Conservation (phyloP, 169 alveolate genomes). For the Sarcocystis neurona region DNA sequence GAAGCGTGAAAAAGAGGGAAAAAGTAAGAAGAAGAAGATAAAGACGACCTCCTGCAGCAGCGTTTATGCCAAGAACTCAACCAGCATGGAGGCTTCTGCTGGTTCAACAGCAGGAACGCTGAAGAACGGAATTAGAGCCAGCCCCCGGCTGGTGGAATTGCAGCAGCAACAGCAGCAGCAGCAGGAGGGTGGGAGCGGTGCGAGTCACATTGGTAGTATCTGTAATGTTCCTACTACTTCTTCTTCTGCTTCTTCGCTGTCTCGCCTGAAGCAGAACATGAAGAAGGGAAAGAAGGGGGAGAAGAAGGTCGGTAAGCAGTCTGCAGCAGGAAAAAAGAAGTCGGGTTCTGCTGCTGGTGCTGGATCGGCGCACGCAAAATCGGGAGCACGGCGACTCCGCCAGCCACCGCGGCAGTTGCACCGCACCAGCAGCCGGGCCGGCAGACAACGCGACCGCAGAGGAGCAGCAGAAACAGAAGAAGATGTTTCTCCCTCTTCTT, state of each 20-base stretch:
- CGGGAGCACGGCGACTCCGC: not conserved
- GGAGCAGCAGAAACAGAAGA: not conserved
- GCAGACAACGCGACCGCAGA: not conserved
- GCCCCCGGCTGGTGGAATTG: not conserved
- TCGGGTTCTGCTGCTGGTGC: not conserved
- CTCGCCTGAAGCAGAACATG: slow-evolving; percentile 39
- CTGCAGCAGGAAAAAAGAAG: not conserved
- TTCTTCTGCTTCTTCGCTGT: not conserved
- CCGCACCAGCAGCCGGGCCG: not conserved
- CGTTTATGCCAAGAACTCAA: too few species aligned
- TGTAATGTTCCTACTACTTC: not conserved
- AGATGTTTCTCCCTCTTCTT: not conserved
- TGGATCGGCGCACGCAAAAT: too few species aligned
- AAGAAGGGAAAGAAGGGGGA: slow-evolving; percentile 47
- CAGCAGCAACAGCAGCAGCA: not conserved
- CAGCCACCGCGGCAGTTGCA: not conserved
- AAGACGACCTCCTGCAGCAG: too few species aligned
- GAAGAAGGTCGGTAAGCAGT: slow-evolving; percentile 31
- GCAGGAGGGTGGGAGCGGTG: slow-evolving; percentile 20
- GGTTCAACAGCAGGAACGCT: too few species aligned
- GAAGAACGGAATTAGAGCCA: too few species aligned
- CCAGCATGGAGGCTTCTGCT: too few species aligned
- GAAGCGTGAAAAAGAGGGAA: slow-evolving; percentile 21
- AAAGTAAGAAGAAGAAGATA: not conserved
- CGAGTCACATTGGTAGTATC: too few species aligned